Base-by-base conservation (phyloP, 139 green algal genomes). In the Picochlorum sp. region DNA sequence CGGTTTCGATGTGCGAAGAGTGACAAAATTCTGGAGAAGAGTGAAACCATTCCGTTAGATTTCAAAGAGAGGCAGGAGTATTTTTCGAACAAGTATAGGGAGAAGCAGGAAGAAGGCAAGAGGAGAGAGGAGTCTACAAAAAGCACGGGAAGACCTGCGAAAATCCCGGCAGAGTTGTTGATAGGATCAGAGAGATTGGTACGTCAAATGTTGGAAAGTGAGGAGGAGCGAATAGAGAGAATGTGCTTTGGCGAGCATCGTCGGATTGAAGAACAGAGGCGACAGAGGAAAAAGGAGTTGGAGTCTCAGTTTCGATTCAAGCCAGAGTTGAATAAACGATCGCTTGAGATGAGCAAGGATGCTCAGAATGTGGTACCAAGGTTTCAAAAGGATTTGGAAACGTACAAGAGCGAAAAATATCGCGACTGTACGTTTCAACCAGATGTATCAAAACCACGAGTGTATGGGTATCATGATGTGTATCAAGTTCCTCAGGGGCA, bases 391-490 rank as follows among this genome's bases (percentile, higher is more conserved):
- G 34, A 21, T 16, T 6, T 30, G 18, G 51, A 30, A 13, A 20
- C 30, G 11, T 34, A 59, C 14, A 34, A 59, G 21, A 21, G 13
- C 15, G 21, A 30, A 59, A 34, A 59, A 21, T 34, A 38, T 41
- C 13, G 21, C 4, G 21, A 59, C 6, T 59, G 51, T 14, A 59
- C 21, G 13, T 59, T 59, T 59, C 13, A 30, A n/a, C 51, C 51
- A 59, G 1, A 59, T 23, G 26, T 23, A 4, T 38, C 21, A 7
- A 59, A 59, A 34, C 51, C 51, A 59, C 0, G 20, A 38, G 21
- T 59, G 13, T n/a, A 31, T 30, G 51, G 51, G 8, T 59, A 59
- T 59, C 15, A 59, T 23, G 21, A 59, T 20, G n/a, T n/a, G n/a
- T 59, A 59, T 37, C 1, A 30, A 7, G n/a, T 15, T 37, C 51